Base-by-base conservation (phyloP, 164 flowering plant species). In the Stephania japonica region DNA sequence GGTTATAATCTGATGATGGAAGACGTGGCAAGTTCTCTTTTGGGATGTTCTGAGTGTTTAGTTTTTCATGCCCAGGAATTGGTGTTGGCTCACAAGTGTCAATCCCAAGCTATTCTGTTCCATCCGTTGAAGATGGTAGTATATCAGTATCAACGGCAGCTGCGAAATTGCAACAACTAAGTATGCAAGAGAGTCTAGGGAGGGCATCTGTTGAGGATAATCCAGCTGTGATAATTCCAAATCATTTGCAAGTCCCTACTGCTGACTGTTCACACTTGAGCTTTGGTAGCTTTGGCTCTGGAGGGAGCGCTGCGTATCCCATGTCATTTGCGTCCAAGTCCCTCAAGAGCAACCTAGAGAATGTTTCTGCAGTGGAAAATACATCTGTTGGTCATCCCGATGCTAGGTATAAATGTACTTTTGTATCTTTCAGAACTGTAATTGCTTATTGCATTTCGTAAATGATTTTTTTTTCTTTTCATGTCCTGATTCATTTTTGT, bases 271-370 rank as follows among this genome's bases (percentile, higher is more conserved):
- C 90, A 18, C 93, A 92, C 77, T 78, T 96, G 86, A 92, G 95
- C 79, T 96, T 96, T 87, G 99, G 99, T 43, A 96, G 97, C 78
- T 93, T 96, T 80, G 92, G 97, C 71, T 74, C 94, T 78, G 91
- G 82, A 71, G 77, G 83, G n/a, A 77, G 72, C 81, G 78, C 85
- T 78, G 76, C 80, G 27, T 83, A 78, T 82, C 78, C 91, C 69
- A 91, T 85, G 11, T 67, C 87, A 75, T 79, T 75, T 81, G 79
- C 84, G 69, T 84, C 91, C 70, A 83, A 79, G 63, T 76, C 88
- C 25, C 61, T 79, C 66, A 85, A 84, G 72, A 79, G 65, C 79
- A 75, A 84, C 74, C 66, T 85, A 72, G 94, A 88, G 67, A 97
- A 91, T 72, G 50, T 81, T 70, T 75, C 89, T 78, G 49, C 74